phyloP scores from a whole-genome alignment of 1,284 basidiomycete species.

The Apiotrichum gamsii region DNA sequence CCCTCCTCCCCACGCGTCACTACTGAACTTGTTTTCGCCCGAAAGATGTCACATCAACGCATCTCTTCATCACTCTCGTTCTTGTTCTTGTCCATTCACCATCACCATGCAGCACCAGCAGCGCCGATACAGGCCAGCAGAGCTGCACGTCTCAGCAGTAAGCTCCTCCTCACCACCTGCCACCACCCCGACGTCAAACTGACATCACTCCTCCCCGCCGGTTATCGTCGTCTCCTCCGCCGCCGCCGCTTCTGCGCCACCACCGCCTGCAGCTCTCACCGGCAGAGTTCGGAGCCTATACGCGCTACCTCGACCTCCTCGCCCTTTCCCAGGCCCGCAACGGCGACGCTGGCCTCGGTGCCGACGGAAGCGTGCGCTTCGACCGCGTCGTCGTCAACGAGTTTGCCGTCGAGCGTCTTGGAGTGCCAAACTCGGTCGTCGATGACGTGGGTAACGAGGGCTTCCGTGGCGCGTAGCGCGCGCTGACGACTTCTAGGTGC shows the following conservation, averaged over 20 bases:
- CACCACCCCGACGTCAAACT: no score
- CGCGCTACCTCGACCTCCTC: conserved; percentile 20
- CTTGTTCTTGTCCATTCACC: no score
- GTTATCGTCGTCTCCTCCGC: not conserved
- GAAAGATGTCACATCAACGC: no score
- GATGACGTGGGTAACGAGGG: conserved; percentile 16
- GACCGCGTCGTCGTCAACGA: conserved; percentile 9
- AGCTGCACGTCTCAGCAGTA: conserved; percentile 15
- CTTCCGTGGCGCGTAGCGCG: not conserved
- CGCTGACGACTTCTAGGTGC: conserved; percentile 3
- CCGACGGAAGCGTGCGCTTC: conserved; percentile 15
- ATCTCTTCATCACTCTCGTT: no score
- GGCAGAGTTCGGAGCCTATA: conserved; percentile 16
- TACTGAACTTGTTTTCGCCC: no score
- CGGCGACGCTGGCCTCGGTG: conserved; percentile 3
- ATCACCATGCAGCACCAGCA: no score
- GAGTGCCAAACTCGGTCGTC: conserved; percentile 4
- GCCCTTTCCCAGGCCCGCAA: conserved; percentile 9
- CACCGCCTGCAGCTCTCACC: conserved; percentile 21
- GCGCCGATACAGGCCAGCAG: conserved; percentile 1
- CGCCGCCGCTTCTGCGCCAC: not conserved
- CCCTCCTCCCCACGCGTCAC: no score
- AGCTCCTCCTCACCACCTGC: not conserved
- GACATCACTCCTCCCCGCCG: no score
- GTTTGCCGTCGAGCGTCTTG: conserved; percentile 12